phyloP scores from a whole-genome alignment of 2,329 filamentous ascomycete species.

The Penicillium sp. region DNA sequence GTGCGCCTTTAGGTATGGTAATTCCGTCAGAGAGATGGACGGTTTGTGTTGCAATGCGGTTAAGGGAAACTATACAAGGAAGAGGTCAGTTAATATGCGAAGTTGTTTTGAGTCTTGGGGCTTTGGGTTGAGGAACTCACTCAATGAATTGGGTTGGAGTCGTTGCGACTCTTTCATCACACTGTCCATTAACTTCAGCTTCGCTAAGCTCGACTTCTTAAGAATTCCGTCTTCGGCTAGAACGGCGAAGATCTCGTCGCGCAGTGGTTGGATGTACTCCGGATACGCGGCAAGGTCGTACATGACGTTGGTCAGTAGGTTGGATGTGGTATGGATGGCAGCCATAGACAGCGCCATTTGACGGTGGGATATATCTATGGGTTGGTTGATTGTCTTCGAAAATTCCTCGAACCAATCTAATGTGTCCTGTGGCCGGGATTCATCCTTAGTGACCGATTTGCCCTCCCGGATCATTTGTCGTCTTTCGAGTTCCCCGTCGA shows the following conservation, averaged over 20 bases:
- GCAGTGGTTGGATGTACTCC: slow-evolving; percentile 55
- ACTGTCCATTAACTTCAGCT: slow-evolving; percentile 42
- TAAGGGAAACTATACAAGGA: slow-evolving; percentile 27
- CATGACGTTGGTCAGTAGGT: slow-evolving; percentile 52
- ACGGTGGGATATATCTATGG: slow-evolving; percentile 18
- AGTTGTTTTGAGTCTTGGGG: too few species aligned
- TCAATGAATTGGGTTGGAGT: slow-evolving; percentile 28
- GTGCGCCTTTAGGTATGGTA: slow-evolving; percentile 34
- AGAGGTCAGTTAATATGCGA: too few species aligned
- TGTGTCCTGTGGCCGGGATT: slow-evolving; percentile 23
- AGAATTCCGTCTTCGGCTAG: slow-evolving; percentile 46
- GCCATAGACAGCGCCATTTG: slow-evolving; percentile 37
- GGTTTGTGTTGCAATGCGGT: slow-evolving; percentile 27
- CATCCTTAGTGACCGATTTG: slow-evolving; percentile 18
- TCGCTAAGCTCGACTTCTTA: slow-evolving; percentile 37
- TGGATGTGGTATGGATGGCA: slow-evolving; percentile 40
- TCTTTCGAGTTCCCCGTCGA: slow-evolving; percentile 31
- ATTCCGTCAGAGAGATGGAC: slow-evolving; percentile 36
- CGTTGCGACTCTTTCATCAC: slow-evolving; percentile 41
- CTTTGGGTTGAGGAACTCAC: too few species aligned
- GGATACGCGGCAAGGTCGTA: slow-evolving; percentile 58
- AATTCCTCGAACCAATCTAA: slow-evolving; percentile 36
- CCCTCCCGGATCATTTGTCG: slow-evolving; percentile 26
- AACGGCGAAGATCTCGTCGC: slow-evolving; percentile 55
- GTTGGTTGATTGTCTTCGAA: slow-evolving; percentile 6